These are phyloP conservation scores for Russula sp. DNA, from an alignment of 768 basidiomycete species.

Conservation along the genomic window DNA sequence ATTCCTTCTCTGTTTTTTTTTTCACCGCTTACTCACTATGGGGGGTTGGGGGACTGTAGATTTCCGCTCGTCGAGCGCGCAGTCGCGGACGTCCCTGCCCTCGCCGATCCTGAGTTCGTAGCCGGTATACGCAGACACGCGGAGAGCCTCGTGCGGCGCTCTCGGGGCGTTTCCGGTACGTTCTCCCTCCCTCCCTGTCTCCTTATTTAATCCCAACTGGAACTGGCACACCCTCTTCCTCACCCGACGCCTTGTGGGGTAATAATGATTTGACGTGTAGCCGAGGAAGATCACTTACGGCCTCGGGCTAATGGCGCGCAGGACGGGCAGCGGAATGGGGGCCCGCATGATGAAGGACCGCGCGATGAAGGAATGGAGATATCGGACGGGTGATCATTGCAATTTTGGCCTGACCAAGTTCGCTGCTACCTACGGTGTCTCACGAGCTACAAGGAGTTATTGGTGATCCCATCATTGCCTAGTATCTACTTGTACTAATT, in stretches of 20 bases:
- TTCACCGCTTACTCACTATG: not conserved
- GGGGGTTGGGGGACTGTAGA: not conserved
- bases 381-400: not conserved
- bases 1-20: not conserved
- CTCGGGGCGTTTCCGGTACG: slow-evolving; percentile 1
- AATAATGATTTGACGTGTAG: not conserved
- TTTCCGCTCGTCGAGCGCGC: slow-evolving; percentile 21
- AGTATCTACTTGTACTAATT: too few relatives aligned
- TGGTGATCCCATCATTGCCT: too few relatives aligned
- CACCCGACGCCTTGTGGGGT: not conserved
- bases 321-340: slow-evolving; percentile 1
- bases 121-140: slow-evolving; percentile 19
- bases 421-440: too few relatives aligned
- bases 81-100: slow-evolving; percentile 18
- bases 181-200: not conserved
- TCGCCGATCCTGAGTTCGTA: slow-evolving; percentile 16
- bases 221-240: too few relatives aligned
- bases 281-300: not conserved
- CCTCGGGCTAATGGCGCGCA: not conserved
- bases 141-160: slow-evolving; percentile 8
- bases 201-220: not conserved
- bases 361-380: slow-evolving; percentile 16
- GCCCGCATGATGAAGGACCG: not conserved
- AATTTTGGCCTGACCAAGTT: too few relatives aligned
- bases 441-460: too few relatives aligned